Evolutionary conservation across 495 filamentous ascomycete genomes (phyloP), one percentile per base, ranked within the genome.

Genomic region (Xylaria cubensis): DNA sequence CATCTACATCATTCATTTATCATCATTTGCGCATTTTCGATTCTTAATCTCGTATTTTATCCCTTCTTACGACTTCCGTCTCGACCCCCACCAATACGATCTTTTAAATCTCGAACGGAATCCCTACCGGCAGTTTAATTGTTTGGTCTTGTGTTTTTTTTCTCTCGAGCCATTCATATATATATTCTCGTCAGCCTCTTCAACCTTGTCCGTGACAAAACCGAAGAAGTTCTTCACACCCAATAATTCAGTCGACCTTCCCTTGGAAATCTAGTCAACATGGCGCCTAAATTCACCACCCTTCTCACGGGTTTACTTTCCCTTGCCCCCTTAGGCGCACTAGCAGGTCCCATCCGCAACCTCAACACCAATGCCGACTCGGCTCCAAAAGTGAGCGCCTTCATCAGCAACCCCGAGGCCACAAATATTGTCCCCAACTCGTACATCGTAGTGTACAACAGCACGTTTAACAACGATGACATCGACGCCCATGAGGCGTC

Each of bases 381-480:
- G 64, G 75, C 34, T 48, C 77, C 74, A 76, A 74, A 75, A 50
- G 55, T 87, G 48, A 84, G 81, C 15, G 77, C 83, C 19, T 83
- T 84, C 70, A 73, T 88, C 70, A 79, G 78, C 74, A 87, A 87
- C 72, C 78, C 80, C 0, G 69, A 82, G 10, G 78, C 77, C 39
- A 58, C 42, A 19, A 75, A 85, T 67, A 59, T 79, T 46, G 80
- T 87, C 36, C 83, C 84, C 8, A 81, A 84, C 79, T 78, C 75
- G 46, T 87, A 84, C 74, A 87, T 87, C 48, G 84, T 87, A 5
- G 85, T 87, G 48, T 87, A 87, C 79, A 82, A 86, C 79, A 83
- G 75, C 79, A 83, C 79, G 9, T 81, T 76, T 72, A 75, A 69
- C 69, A 77, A 83, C 46, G 80, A 79, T 24, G 83, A 75, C 62